Conservation (phyloP, 2,329 filamentous ascomycete genomes). For the Hypoxylon sp. region DNA sequence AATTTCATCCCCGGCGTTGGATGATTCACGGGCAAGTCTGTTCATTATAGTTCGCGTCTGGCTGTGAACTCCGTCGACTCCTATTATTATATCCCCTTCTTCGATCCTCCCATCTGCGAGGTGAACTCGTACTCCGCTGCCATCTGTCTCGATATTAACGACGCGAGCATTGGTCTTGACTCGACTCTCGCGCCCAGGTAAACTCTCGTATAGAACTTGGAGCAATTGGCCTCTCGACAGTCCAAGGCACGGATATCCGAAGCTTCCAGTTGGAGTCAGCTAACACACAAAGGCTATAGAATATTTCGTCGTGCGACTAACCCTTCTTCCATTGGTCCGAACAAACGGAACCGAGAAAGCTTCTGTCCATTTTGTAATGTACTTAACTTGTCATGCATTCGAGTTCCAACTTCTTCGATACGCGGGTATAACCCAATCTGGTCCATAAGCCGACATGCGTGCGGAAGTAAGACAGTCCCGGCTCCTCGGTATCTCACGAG, state of each 20-base stretch:
- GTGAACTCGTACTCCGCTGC: conserved; percentile 45
- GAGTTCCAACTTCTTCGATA: not conserved
- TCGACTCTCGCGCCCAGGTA: conserved; percentile 36
- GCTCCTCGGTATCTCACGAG: conserved; percentile 47
- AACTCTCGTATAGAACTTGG: conserved; percentile 42
- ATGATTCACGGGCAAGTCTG: conserved; percentile 19
- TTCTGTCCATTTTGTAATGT: conserved; percentile 3
- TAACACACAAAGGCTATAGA: not conserved
- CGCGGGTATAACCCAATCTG: conserved; percentile 51
- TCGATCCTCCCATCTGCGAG: conserved; percentile 45
- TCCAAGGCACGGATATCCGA: conserved; percentile 21
- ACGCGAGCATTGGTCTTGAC: conserved; percentile 39
- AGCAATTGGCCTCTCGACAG: conserved; percentile 45
- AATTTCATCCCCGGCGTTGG: not conserved
- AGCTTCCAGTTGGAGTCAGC: conserved; percentile 24
- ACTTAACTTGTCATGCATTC: not conserved
- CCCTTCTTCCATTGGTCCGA: conserved; percentile 14
- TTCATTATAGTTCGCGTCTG: conserved; percentile 40
- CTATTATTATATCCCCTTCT: conserved; percentile 47
- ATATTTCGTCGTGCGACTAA: not conserved
- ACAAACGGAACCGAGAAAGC: conserved; percentile 1
- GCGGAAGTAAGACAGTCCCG: conserved; percentile 49
- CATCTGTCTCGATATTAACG: conserved; percentile 40
- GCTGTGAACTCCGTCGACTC: conserved; percentile 48
- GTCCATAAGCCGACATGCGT: conserved; percentile 51